These are phyloP conservation scores for Alternaria gansuensis DNA, from an alignment of 2,329 filamentous ascomycete genomes.

Conservation along the genomic window DNA sequence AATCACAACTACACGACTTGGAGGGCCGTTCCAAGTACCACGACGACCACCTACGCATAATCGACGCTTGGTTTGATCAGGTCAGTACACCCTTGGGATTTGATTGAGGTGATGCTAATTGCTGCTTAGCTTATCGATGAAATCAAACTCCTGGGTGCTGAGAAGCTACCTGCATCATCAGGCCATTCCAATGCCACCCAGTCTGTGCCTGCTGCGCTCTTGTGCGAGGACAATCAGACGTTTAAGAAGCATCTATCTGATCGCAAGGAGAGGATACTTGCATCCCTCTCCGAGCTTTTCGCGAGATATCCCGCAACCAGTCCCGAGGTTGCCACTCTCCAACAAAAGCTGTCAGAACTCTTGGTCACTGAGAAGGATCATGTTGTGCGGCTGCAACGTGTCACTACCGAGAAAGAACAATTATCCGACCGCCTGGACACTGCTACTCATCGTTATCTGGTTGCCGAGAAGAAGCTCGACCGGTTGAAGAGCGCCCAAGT, in stretches of 20 bases:
- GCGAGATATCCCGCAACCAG: conserved; percentile 59
- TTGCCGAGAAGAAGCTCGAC: conserved; percentile 94
- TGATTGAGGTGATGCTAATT: conserved; percentile 38
- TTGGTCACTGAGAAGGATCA: conserved; percentile 85
- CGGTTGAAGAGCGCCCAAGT: conserved; percentile 87
- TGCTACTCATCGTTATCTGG: conserved; percentile 89
- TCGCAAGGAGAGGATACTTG: conserved; percentile 78
- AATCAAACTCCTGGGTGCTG: conserved; percentile 55
- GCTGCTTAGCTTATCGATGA: conserved; percentile 58
- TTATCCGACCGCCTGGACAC: conserved; percentile 86
- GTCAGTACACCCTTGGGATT: conserved; percentile 60
- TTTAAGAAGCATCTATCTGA: conserved; percentile 84
- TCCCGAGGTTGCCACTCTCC: conserved; percentile 75
- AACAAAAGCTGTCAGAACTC: conserved; percentile 76
- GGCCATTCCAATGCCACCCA: conserved; percentile 37
- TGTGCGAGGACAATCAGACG: conserved; percentile 63
- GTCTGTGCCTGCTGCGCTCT: conserved; percentile 62
- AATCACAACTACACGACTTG: conserved; percentile 81
- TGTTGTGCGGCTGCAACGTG: conserved; percentile 76
- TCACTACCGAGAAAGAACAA: conserved; percentile 81
- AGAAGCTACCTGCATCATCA: conserved; percentile 41
- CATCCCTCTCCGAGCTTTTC: conserved; percentile 76
- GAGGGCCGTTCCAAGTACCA: conserved; percentile 81
- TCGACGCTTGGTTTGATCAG: conserved; percentile 95
- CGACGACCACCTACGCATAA: conserved; percentile 88